phyloP scores from a whole-genome alignment of 768 basidiomycete species.

The Tephrocybe sp. region DNA sequence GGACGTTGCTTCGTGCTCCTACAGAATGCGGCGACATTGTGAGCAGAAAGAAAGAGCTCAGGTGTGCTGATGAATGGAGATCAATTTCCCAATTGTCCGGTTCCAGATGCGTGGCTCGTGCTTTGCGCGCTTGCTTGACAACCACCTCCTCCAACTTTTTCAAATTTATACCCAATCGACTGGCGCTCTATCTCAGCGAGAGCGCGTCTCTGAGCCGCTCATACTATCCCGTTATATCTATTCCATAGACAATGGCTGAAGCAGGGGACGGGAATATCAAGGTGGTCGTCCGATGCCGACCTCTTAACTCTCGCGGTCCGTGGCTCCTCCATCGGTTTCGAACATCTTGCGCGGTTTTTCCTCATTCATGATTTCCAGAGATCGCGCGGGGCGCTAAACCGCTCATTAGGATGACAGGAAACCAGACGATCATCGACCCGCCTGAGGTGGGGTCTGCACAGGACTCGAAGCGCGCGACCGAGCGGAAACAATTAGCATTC shows the following conservation, averaged over 20 bases:
- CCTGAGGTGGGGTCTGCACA: slow-evolving; percentile 72
- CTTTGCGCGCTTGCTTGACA: slow-evolving; percentile 12
- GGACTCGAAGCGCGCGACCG: slow-evolving; percentile 78
- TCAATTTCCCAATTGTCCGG: slow-evolving; percentile 6
- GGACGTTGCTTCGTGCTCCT: too few species aligned
- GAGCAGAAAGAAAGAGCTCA: background rate
- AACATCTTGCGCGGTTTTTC: background rate
- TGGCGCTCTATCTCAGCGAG: slow-evolving; percentile 1
- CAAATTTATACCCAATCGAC: slow-evolving; percentile 7
- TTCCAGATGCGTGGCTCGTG: slow-evolving; percentile 6
- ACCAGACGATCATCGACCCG: slow-evolving; percentile 89
- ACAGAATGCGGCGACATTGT: background rate
- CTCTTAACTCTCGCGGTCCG: slow-evolving; percentile 91
- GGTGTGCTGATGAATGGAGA: background rate
- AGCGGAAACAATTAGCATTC: slow-evolving; percentile 87
- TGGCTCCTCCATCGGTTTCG: slow-evolving; percentile 11
- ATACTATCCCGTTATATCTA: slow-evolving; percentile 5
- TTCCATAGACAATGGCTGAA: slow-evolving; percentile 51
- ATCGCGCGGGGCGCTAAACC: slow-evolving; percentile 89
- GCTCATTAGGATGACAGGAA: slow-evolving; percentile 93
- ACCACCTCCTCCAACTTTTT: slow-evolving; percentile 8
- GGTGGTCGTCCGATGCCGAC: slow-evolving; percentile 93
- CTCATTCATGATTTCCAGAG: slow-evolving; percentile 46
- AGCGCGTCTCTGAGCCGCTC: slow-evolving; percentile 10
- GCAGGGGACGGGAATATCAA: slow-evolving; percentile 87